Conservation (phyloP, 169 alveolate genomes). For the Miamiensis avidus region DNA sequence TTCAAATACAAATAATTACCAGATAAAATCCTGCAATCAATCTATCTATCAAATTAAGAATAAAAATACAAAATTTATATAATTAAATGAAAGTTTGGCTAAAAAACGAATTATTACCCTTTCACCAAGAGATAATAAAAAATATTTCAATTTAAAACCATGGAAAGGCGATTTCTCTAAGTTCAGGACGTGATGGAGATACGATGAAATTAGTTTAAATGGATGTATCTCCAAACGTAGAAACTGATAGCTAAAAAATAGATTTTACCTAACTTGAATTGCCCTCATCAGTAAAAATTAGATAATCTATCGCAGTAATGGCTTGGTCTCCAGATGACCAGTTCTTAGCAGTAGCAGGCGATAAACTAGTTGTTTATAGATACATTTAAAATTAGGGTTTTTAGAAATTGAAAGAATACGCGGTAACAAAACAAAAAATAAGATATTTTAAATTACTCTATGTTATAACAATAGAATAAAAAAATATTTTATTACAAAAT, state of each 20-base stretch:
- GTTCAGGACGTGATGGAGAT: constrained; percentile 33
- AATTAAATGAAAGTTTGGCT: not conserved
- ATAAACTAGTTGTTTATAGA: constrained; percentile 25
- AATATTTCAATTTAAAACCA: constrained; percentile 1
- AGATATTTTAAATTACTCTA: not conserved
- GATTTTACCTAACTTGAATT: not conserved
- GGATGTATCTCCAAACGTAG: not conserved
- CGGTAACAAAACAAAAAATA: not conserved
- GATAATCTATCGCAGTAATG: constrained; percentile 16
- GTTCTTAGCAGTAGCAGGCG: constrained; percentile 27
- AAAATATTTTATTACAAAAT: too few species aligned
- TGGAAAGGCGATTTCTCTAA: constrained; percentile 23
- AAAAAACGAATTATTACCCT: constrained; percentile 11
- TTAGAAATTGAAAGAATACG: constrained; percentile 4
- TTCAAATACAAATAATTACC: too few species aligned
- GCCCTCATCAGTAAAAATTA: not conserved
- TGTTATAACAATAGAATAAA: not conserved
- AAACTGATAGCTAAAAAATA: not conserved
- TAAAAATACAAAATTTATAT: too few species aligned
- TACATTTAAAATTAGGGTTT: constrained; percentile 8
- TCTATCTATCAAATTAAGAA: too few species aligned
- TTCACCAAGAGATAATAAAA: constrained; percentile 10
- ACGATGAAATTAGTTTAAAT: constrained; percentile 16
- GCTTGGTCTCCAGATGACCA: constrained; percentile 31
- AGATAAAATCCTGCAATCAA: too few species aligned